Evolutionary conservation across 2,329 filamentous ascomycete species (phyloP), one percentile per base, ranked within the genome.

Genomic region (Penicillium griseofulvum): DNA sequence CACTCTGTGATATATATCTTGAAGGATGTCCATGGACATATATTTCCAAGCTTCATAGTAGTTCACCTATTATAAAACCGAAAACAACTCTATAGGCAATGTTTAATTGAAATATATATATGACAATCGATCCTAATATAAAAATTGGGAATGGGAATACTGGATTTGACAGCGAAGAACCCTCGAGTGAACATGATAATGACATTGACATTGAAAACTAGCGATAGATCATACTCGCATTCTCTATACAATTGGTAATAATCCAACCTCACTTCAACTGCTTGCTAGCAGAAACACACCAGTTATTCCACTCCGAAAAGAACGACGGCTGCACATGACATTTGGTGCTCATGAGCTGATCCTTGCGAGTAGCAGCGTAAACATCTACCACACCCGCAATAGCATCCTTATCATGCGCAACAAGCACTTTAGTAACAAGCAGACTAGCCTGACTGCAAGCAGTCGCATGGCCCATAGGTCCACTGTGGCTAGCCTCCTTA

Each of bases 301-400:
- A 91, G 67, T 90, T 89, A 60, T 86, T 80, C 87, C 87, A 91
- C 58, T 90, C 87, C 2, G 79, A 78, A 64, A 90, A 89, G 72
- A 91, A 87, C 0, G 79, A 79, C 22, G 81, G 79, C 72, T 87
- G 85, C 44, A 89, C 78, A 71, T 81, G 82, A 41, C 79, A 80
- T 66, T 81, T 79, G 33, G 82, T 82, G 61, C 77, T 75, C 31
- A 81, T 73, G 56, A 87, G 78, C 79, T 86, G 87, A 44, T 76
- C 74, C 49, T 80, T 76, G 72, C 87, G 80, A 14, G 86, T 86
- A 60, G 80, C 76, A 2, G 78, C 80, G 74, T 91, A 91, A n/a
- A 88, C 76, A 54, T 77, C 80, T 38, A 85, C 83, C 29, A 89
- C 78, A 22, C 77, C 75, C 42, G 79, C 75, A 22, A 87, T 76